Base-by-base conservation (phyloP, 495 filamentous ascomycete genomes). In the Penicillium silybi region DNA sequence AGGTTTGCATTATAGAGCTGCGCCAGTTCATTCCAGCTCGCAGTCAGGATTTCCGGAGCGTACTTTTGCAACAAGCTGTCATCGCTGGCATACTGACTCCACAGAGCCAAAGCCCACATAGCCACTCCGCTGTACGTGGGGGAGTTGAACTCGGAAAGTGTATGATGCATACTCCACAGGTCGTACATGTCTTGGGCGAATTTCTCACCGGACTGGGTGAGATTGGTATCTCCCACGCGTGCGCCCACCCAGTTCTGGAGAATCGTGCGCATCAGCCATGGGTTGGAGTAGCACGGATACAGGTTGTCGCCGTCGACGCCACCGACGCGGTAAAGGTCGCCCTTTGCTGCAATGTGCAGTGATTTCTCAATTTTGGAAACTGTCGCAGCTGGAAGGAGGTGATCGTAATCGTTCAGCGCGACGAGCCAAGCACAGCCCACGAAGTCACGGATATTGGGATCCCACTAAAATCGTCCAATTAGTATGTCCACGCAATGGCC, bases 51-150 rank as follows among this genome's bases (percentile, higher is more conserved):
- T 1, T 54, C 52, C 26, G 57, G 48, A 2, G 54, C 68, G 25
- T 67, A 64, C 38, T 62, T 54, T 23, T 59, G 60, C 52, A 73
- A 62, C n/a, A 69, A 39, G 10, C 62, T 64, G 26, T 42, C 52
- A 9, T 59, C 62, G 3, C 19, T 44, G 2, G 41, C 48, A 37
- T 75, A 75, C 46, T 75, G 68, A 18, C 65, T 62, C 48, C 64
- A 68, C n/a, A 74, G 54, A n/a, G 69, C 65, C 18, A 75, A 49
- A 7, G 71, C 72, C 44, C 62, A 71, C 37, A 75, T 60, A 0
- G 72, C 67, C 15, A 75, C 72, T 1, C 72, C 72, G 5, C 68
- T 62, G 44, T 75, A 75, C 0, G 72, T 75, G n/a, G 69, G 64
- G 15, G 63, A 62, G 42, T 74, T 74, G 53, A 73, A 75, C 17